Conservation (phyloP, 192 early-diverging fungal species). For the Mortierella alpina region DNA sequence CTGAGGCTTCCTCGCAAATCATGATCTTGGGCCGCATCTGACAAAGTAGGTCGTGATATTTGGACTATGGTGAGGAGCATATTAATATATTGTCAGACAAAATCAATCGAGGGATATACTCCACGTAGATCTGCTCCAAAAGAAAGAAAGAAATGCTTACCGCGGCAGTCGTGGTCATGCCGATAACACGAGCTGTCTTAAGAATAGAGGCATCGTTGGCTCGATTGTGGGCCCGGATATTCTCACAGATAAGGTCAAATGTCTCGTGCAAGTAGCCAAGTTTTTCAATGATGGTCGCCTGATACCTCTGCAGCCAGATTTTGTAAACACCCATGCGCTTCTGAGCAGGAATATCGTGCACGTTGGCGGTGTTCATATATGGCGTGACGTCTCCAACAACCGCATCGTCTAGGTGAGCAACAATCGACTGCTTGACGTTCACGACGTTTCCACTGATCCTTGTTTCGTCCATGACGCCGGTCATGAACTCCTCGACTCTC, state of each 20-base stretch:
- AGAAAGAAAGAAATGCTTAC: conserved; percentile 38
- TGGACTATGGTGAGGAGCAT: conserved; percentile 53
- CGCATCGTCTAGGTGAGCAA: conserved; percentile 24
- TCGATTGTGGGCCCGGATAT: conserved; percentile 32
- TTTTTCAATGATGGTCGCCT: conserved; percentile 1
- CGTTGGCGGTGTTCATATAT: conserved; percentile 18
- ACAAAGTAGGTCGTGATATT: conserved; percentile 64
- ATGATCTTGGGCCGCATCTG: conserved; percentile 59
- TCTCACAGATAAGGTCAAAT: conserved; percentile 32
- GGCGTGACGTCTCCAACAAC: conserved; percentile 19
- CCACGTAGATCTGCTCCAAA: not conserved
- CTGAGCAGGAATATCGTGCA: conserved; percentile 40
- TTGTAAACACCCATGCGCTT: conserved; percentile 52
- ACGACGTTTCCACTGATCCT: conserved; percentile 13
- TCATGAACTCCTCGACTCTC: conserved; percentile 55
- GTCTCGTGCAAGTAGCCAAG: conserved; percentile 18
- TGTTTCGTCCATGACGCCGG: conserved; percentile 31
- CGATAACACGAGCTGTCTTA: conserved; percentile 55
- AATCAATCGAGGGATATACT: not conserved
- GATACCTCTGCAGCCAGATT: conserved; percentile 36
- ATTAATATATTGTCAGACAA: not conserved
- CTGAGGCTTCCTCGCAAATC: conserved; percentile 69
- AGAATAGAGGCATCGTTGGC: conserved; percentile 37
- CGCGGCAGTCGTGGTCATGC: conserved; percentile 70
- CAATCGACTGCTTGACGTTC: conserved; percentile 38